phyloP scores from a whole-genome alignment of 2,329 filamentous ascomycete species.

The Dryadomyces quercus-mongolicae region DNA sequence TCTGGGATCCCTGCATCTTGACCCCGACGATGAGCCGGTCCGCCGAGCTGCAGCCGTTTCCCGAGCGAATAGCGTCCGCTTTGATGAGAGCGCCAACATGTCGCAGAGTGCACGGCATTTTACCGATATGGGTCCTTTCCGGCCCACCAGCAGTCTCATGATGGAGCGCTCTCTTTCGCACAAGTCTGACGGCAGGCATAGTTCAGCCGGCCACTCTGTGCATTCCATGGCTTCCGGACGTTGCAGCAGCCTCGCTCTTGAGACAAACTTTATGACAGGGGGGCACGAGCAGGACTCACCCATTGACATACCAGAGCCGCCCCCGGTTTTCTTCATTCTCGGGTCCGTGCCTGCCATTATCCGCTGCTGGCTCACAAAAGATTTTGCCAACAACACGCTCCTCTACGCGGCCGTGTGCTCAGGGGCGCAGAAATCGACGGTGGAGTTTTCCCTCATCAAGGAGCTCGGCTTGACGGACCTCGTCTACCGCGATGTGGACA shows the following conservation, averaged over 20 bases:
- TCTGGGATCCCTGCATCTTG: slow-evolving; percentile 70
- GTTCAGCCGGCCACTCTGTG: slow-evolving; percentile 66
- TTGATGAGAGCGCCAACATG: slow-evolving; percentile 88
- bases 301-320: slow-evolving; percentile 59
- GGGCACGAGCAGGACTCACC: slow-evolving; percentile 57
- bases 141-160: slow-evolving; percentile 74
- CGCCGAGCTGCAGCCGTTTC: slow-evolving; percentile 70
- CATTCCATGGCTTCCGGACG: slow-evolving; percentile 66
- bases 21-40: slow-evolving; percentile 75
- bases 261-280: slow-evolving; percentile 54
- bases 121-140: slow-evolving; percentile 64
- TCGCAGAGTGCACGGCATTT: slow-evolving; percentile 70
- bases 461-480: slow-evolving; percentile 60
- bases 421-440: slow-evolving; percentile 76
- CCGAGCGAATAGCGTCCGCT: slow-evolving; percentile 90
- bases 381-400: slow-evolving; percentile 80
- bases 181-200: slow-evolving; percentile 90
- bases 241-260: slow-evolving; percentile 78
- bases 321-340: slow-evolving; percentile 73
- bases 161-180: slow-evolving; percentile 87
- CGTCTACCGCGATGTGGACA: slow-evolving; percentile 53
- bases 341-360: slow-evolving; percentile 89
- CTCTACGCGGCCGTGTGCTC: slow-evolving; percentile 89
- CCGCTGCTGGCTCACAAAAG: slow-evolving; percentile 84
- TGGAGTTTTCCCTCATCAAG: slow-evolving; percentile 63